Base-by-base conservation (phyloP, 2,329 filamentous ascomycete genomes). In the Calycina herbarum region DNA sequence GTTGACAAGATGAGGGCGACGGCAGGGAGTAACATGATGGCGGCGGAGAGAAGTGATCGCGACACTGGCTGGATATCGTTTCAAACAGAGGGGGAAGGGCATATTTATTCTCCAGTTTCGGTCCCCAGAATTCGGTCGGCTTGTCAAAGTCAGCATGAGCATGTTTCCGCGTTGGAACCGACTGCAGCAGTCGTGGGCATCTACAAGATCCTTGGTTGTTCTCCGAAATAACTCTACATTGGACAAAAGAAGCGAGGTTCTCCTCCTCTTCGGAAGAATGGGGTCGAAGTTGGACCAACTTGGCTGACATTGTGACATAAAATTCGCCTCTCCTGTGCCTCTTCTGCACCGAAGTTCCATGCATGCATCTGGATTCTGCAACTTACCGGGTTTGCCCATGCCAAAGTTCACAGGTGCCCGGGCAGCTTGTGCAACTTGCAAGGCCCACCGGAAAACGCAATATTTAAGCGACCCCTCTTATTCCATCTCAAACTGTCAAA, bases 101-200 rank as follows among this genome's bases (percentile, higher is more conserved):
- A 48, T 61, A 61, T 61, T 51, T 61, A 31, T 29, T 3, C 35
- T 51, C 27, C 38, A 33, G 10, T 38, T 29, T n/a, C 31, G 2
- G 15, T 59, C 57, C 57, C 57, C 17, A 59, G 24, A 40, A 59
- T 29, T 59, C 57, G 35, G 57, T 61, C 29, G 42, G n/a, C 42
- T 48, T 48, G 42, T 20, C 42, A 15, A 57, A 57, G 54, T 29
- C 24, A 31, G 24, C 54, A 5, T 20, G 15, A 57, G 54, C 54
- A 17, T 33, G 15, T 33, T 15, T 29, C 11, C 31, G 54, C 31
- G 54, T 57, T 57, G 54, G 54, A 54, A 27, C 54, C 54, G 31
- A 27, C 31, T 57, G 54, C 54, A 29, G 31, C 24, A 33, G 11
- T 29, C 24, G 29, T 57, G 54, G 54, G 31, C 54, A 33, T 33